Evolutionary conservation across 345 rosid genomes (phyloP).

Genomic region (Physaria fendleri): DNA sequence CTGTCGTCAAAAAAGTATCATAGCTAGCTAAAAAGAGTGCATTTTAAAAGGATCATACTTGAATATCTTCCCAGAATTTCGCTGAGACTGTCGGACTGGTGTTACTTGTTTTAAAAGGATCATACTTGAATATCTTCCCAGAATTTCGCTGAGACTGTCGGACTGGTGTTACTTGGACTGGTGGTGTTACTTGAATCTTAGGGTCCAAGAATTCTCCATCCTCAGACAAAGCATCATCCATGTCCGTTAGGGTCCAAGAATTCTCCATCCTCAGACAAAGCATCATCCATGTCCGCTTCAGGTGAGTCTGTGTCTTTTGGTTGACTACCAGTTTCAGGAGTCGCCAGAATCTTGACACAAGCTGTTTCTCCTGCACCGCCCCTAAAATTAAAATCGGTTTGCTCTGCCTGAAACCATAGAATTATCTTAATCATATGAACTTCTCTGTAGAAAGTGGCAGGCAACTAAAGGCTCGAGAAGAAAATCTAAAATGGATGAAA

Average conservation of each 20-base stretch:
- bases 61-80: conserved; percentile 66
- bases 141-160: conserved; percentile 65
- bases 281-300: conserved; percentile 43
- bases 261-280: conserved; percentile 39
- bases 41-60: conserved; percentile 36
- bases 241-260: conserved; percentile 31
- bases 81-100: conserved; percentile 58
- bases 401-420: conserved; percentile 42
- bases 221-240: conserved; percentile 46
- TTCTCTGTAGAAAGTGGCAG: background rate
- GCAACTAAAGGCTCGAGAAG: background rate
- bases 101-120: conserved; percentile 27
- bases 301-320: conserved; percentile 38
- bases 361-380: conserved; percentile 83
- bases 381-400: conserved; percentile 50
- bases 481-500: background rate
- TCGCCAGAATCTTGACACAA: conserved; percentile 26
- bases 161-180: conserved; percentile 44
- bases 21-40: background rate
- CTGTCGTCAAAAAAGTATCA: background rate
- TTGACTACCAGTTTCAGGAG: conserved; percentile 35
- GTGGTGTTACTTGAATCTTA: conserved; percentile 40
- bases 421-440: background rate
- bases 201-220: conserved; percentile 31
- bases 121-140: conserved; percentile 63